Conservation (phyloP, 257 asterid genomes). For the Perilla frutescens region DNA sequence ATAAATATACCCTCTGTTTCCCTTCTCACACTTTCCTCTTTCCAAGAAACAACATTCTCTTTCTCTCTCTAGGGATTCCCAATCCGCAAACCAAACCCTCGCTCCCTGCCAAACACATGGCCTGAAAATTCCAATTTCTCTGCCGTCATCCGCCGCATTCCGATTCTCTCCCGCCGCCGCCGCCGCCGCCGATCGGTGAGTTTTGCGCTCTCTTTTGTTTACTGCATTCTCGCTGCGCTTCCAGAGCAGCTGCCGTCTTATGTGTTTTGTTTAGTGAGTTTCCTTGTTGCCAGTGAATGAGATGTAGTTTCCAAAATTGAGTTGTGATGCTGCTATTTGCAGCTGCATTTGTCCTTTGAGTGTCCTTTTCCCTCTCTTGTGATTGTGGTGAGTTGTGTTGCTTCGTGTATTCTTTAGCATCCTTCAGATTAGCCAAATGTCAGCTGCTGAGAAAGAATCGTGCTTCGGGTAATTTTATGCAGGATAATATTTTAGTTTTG, state of each 20-base stretch:
- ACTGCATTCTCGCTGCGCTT: neutral
- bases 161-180: neutral
- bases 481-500: neutral
- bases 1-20: conserved; percentile 11
- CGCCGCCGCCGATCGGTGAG: conserved; percentile 39
- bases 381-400: neutral
- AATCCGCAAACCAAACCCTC: conserved; percentile 35
- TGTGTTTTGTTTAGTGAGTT: neutral
- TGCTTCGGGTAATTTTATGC: conserved; percentile 1
- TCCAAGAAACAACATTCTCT: conserved; percentile 32
- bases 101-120: conserved; percentile 30
- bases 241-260: conserved; percentile 26
- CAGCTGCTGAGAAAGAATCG: neutral
- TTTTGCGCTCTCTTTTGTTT: neutral
- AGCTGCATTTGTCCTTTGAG: conserved; percentile 26
- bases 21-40: conserved; percentile 31
- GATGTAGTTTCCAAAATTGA: conserved; percentile 16
- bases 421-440: neutral
- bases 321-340: conserved; percentile 19
- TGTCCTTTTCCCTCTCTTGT: neutral
- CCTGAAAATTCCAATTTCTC: conserved; percentile 31
- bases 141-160: conserved; percentile 32
- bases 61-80: conserved; percentile 48
- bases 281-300: neutral
- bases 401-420: neutral